Evolutionary conservation across 208 protist genomes (phyloP), one percentile per base, ranked within the genome.

Genomic region (Leishmania tropica): DNA sequence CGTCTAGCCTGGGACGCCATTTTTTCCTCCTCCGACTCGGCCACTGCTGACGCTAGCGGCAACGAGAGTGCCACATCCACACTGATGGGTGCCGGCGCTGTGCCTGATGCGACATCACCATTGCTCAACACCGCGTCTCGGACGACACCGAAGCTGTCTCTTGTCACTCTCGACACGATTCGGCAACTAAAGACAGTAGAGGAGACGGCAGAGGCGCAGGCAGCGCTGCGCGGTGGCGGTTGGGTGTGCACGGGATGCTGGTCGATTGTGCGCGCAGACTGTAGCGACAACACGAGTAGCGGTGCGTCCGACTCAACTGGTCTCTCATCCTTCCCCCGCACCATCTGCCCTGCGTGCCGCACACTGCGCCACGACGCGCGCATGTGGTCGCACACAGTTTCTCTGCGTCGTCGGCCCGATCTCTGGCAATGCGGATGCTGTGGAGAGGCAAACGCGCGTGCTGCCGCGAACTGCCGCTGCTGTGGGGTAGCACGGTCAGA

Each of bases 241-340:
- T 93, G 91, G 91, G 87, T 94, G 24, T 94, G 93, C 76, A 81
- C 81, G 35, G 58, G 51, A 4, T 94, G 93, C 81, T 83, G 79
- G 80, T 48, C 88, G 47, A 72, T 73, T 54, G 83, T 85, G 56
- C 84, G 53, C 81, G 84, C 7, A 60, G 87, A 58, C 75, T 62
- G 76, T 31, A 21, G 24, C 47, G 76, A 53, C 24, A 35, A n/a
- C 11, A 42, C 19, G 4, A 31, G 15, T 45, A 24, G 24, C 10
- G 1, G 3, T 35, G 64, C 31, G 13, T 40, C n/a, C n/a, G 1
- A 2, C 45, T 42, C 35, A 19, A n/a, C 53, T 35, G 5, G 37
- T 4, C n/a, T 65, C 65, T 13, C 78, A 10, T 15, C 70, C 13
- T 71, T 82, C 42, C 82, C 90, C 1, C 90, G 92, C 54, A 89